phyloP scores from a whole-genome alignment of 176 grass and related monocot species.

The Carex littledalei region DNA sequence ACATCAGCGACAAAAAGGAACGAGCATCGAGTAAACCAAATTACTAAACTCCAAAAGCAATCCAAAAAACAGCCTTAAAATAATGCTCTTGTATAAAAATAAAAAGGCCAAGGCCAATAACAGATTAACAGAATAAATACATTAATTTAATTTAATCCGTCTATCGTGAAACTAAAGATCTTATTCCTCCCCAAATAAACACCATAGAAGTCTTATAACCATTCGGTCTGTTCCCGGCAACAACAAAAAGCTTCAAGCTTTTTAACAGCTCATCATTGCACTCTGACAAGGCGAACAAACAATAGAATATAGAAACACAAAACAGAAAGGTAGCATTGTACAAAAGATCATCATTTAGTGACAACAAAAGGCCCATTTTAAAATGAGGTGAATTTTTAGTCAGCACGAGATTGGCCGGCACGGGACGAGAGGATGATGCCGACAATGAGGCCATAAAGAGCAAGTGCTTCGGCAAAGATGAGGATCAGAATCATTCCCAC shows the following conservation, averaged over 20 bases:
- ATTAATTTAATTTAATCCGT: conserved; percentile 18
- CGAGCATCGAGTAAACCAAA: not conserved
- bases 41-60: not conserved
- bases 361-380: not conserved
- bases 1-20: not conserved
- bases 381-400: conserved; percentile 7
- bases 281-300: conserved; percentile 4
- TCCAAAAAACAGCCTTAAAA: not conserved
- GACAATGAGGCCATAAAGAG: conserved; percentile 31
- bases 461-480: conserved; percentile 31
- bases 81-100: not conserved
- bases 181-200: conserved; percentile 21
- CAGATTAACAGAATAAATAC: conserved; percentile 11
- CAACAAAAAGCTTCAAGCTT: conserved; percentile 16
- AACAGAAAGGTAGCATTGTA: not conserved
- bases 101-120: not conserved
- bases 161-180: conserved; percentile 17
- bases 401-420: conserved; percentile 30
- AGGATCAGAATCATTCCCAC: conserved; percentile 34
- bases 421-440: conserved; percentile 33
- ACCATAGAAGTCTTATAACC: conserved; percentile 14
- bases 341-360: not conserved
- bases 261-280: conserved; percentile 16
- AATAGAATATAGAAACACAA: conserved; percentile 20
- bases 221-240: not conserved